Evolutionary conservation across 768 basidiomycete species (phyloP).

Genomic region (Leucocoprinus leucothites): DNA sequence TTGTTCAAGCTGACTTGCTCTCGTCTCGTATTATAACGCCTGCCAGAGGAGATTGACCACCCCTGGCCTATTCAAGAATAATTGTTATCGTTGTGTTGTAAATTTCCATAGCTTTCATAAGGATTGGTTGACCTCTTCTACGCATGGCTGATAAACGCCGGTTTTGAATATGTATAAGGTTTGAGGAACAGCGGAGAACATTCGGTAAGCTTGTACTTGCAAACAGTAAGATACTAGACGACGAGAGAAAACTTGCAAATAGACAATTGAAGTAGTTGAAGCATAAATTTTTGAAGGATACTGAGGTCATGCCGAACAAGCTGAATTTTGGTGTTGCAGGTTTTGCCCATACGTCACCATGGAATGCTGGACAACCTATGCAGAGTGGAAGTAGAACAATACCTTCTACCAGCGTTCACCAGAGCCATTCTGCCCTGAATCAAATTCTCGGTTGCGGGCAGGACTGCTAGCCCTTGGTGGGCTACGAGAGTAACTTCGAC

Average conservation of each 20-base stretch:
- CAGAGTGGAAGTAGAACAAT: conserved; percentile 18
- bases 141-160: conserved; percentile 11
- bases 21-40: neutral
- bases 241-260: conserved; percentile 14
- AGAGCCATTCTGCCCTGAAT: conserved; percentile 22
- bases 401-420: conserved; percentile 60
- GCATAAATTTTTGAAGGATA: conserved; percentile 15
- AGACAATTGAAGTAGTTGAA: conserved; percentile 15
- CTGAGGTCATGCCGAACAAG: conserved; percentile 7
- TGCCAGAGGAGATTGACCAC: neutral
- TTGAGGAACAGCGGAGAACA: conserved; percentile 14
- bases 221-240: conserved; percentile 14
- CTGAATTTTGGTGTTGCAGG: conserved; percentile 9
- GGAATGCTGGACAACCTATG: conserved; percentile 13
- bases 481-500: conserved; percentile 76
- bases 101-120: conserved; percentile 8
- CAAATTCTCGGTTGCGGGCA: conserved; percentile 27
- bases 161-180: conserved; percentile 10
- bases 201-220: conserved; percentile 14
- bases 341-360: conserved; percentile 11
- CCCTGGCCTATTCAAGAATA: neutral
- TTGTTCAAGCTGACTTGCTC: neutral
- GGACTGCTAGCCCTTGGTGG: conserved; percentile 67
- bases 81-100: conserved; percentile 1
- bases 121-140: too few species aligned